phyloP scores from a whole-genome alignment of 495 filamentous ascomycete species.

The Ramalina intermedia region DNA sequence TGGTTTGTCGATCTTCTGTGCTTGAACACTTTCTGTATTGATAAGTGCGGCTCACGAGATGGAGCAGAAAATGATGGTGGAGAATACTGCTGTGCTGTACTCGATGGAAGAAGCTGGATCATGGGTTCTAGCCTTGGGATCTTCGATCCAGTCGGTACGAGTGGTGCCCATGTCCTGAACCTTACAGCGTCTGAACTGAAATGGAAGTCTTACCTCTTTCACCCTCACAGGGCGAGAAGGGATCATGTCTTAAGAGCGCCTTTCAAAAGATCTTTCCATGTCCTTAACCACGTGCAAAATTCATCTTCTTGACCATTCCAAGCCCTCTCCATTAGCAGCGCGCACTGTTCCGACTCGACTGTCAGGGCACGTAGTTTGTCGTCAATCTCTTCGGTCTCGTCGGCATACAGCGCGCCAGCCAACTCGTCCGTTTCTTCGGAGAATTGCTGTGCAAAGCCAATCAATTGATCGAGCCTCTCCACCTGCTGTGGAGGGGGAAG shows the following conservation, averaged over 20 bases:
- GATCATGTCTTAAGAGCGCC: background rate
- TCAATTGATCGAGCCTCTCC: slow-evolving; percentile 10
- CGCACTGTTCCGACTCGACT: slow-evolving; percentile 16
- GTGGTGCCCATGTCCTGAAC: too few relatives aligned
- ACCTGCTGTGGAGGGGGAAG: slow-evolving; percentile 1
- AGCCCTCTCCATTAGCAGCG: slow-evolving; percentile 13
- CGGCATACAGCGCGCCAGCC: slow-evolving; percentile 35
- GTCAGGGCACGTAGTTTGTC: slow-evolving; percentile 14
- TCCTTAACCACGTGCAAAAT: slow-evolving; percentile 32
- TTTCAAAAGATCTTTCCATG: slow-evolving; percentile 23
- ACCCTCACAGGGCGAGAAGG: too few relatives aligned
- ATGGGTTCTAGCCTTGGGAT: too few relatives aligned
- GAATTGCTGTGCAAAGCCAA: slow-evolving; percentile 23
- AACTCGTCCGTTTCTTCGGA: slow-evolving; percentile 33
- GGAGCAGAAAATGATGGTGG: too few relatives aligned
- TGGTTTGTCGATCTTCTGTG: too few relatives aligned
- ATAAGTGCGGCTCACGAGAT: too few relatives aligned
- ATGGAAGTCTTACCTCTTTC: too few relatives aligned
- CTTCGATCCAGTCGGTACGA: too few relatives aligned
- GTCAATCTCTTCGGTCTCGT: slow-evolving; percentile 18
- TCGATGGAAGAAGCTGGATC: too few relatives aligned
- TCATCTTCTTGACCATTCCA: slow-evolving; percentile 26
- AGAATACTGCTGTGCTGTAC: too few relatives aligned
- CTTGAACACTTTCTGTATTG: too few relatives aligned
- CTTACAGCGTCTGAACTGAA: too few relatives aligned